phyloP scores from a whole-genome alignment of 108 stramenopile species.

The Nitzschia sp. region DNA sequence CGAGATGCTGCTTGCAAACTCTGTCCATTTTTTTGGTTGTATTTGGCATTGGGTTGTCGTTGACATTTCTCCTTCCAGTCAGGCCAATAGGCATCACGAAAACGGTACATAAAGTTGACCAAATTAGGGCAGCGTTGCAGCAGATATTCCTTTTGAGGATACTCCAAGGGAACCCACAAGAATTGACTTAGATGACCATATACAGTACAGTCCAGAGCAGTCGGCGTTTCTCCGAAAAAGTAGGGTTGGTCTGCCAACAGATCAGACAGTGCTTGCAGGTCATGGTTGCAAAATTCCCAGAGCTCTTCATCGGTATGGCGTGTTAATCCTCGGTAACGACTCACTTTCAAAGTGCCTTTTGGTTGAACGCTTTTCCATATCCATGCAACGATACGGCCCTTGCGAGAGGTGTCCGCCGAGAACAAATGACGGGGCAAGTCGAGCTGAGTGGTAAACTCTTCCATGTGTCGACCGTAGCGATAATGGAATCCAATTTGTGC shows the following conservation, averaged over 20 bases:
- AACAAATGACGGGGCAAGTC: constrained; percentile 8
- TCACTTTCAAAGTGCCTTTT: constrained; percentile 2
- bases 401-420: not conserved
- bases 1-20: too few species aligned
- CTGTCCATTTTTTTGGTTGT: too few species aligned
- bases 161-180: constrained; percentile 15
- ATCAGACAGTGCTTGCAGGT: constrained; percentile 16
- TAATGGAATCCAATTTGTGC: constrained; percentile 23
- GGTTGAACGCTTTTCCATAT: not conserved
- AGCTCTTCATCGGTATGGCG: constrained; percentile 17
- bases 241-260: constrained; percentile 2
- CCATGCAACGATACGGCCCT: not conserved
- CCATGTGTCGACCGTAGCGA: constrained; percentile 19
- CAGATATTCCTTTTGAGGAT: constrained; percentile 21
- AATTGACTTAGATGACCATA: constrained; percentile 25
- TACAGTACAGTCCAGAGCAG: constrained; percentile 16
- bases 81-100: constrained; percentile 10
- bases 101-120: constrained; percentile 18
- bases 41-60: constrained; percentile 48
- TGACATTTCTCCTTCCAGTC: constrained; percentile 57
- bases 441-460: constrained; percentile 4
- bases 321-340: constrained; percentile 10
- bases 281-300: constrained; percentile 21
- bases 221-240: constrained; percentile 19
- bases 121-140: constrained; percentile 18